These are phyloP conservation scores for Backusella westeae DNA, from an alignment of 192 early-diverging fungal genomes.

Conservation along the genomic window DNA sequence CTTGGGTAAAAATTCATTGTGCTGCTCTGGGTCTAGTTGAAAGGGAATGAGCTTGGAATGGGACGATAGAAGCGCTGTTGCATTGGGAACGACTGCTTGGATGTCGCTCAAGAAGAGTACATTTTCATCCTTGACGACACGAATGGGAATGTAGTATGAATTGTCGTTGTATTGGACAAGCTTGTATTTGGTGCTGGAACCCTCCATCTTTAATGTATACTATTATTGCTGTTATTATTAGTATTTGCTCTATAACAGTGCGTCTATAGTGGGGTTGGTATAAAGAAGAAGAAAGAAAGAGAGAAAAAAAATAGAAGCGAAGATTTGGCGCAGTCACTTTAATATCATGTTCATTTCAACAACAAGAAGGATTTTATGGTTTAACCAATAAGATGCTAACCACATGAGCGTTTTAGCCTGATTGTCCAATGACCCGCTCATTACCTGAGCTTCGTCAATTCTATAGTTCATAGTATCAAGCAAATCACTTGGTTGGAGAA, in stretches of 20 bases:
- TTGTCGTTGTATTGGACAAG: slow-evolving; percentile 18
- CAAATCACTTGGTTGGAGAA: no score
- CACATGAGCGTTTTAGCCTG: background rate
- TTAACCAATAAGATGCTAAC: background rate
- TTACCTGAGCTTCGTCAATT: background rate
- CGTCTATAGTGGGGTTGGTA: background rate
- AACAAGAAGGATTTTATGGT: background rate
- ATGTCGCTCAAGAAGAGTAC: slow-evolving; percentile 27
- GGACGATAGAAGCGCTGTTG: slow-evolving; percentile 23
- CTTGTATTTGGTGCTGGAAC: slow-evolving; percentile 16
- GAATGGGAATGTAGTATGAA: slow-evolving; percentile 22
- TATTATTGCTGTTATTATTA: background rate
- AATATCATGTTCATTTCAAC: background rate
- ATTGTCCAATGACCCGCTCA: background rate
- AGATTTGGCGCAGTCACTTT: background rate
- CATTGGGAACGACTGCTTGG: slow-evolving; percentile 25
- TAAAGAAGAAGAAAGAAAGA: background rate
- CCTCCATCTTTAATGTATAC: background rate
- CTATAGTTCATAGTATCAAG: no score
- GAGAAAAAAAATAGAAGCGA: background rate
- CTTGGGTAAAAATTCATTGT: background rate
- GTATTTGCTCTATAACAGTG: background rate
- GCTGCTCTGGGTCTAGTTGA: background rate
- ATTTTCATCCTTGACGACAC: slow-evolving; percentile 3
- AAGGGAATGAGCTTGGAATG: slow-evolving; percentile 21